Base-by-base conservation (phyloP, 345 rosid species). In the Microthlaspi erraticum region DNA sequence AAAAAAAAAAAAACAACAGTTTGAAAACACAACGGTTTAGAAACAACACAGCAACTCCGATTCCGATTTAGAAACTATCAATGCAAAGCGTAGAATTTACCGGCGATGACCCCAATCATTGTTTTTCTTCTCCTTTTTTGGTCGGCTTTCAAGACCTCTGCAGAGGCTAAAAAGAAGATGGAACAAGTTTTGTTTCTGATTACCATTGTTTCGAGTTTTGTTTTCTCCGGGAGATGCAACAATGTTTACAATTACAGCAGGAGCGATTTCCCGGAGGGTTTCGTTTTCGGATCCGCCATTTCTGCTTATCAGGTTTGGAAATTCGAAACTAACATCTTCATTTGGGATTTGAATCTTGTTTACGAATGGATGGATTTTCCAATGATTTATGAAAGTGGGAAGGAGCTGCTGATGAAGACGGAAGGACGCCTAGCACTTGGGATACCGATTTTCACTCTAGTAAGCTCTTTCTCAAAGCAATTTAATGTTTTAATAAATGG, bases 321-420 rank as follows among this genome's bases (percentile, higher is more conserved):
- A 2, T 45, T 14, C 4, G 2, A 2, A 20, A n/a, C 41, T 37
- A 10, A 10, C 26, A 20, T 20, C 26, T 20, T 10, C 3, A 9
- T 3, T 10, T 37, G 3, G 3, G 1, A 3, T 37, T 37, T 37
- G 2, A 1, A 20, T 20, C 2, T 20, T 20, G 26, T 20, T 45
- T 33, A 20, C 26, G 26, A 20, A 20, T 20, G 26, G 26, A 20
- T 20, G 26, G 26, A 20, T 20, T 20, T 20, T 20, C 26, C 7
- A 11, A 12, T 17, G 16, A 9, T 2, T 41, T 2, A 20, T 33
- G 37, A 3, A 17, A 70, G 80, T 73, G 66, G 55, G 88, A 86
- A 81, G 88, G 94, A 31, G 94, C 88, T 14, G 83, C 78, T 49
- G n/a, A 61, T 14, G 80, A 82, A 62, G 91, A 82, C 41, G 95